Conservation (phyloP, 331 rosid genomes). For the Acacia concinna region DNA sequence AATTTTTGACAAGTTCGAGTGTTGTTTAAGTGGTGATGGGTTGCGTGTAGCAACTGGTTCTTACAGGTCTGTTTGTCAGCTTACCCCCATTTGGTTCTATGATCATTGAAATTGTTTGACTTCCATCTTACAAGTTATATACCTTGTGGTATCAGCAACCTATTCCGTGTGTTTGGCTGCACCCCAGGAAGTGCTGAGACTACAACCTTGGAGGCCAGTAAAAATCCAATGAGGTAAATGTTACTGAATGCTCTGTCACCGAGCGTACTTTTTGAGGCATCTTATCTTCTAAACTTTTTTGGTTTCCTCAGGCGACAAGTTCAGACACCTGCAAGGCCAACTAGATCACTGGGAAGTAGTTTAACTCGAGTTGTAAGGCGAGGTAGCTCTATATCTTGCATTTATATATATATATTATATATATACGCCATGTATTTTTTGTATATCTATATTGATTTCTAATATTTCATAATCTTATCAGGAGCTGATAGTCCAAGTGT, state of each 20-base stretch:
- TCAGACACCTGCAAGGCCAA: slow-evolving; percentile 89
- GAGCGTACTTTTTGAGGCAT: background rate
- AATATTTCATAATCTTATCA: slow-evolving; percentile 39
- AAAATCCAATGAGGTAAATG: slow-evolving; percentile 95
- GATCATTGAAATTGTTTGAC: slow-evolving; percentile 17
- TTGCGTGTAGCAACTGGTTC: slow-evolving; percentile 91
- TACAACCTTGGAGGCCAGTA: slow-evolving; percentile 94
- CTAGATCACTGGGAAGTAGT: slow-evolving; percentile 93
- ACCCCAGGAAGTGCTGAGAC: slow-evolving; percentile 68
- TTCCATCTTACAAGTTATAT: slow-evolving; percentile 27
- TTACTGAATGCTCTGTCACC: background rate
- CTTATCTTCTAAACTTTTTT: slow-evolving; percentile 17
- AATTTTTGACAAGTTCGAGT: slow-evolving; percentile 94
- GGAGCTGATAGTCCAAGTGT: slow-evolving; percentile 81
- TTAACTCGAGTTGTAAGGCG: slow-evolving; percentile 92
- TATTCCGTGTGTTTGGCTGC: slow-evolving; percentile 94
- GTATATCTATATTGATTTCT: background rate
- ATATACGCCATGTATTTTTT: background rate
- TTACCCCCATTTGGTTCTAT: slow-evolving; percentile 9
- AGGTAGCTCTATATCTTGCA: too few species aligned
- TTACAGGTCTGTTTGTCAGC: slow-evolving; percentile 62
- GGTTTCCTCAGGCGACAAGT: slow-evolving; percentile 75
- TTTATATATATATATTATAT: too few species aligned
- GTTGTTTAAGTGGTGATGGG: slow-evolving; percentile 95
- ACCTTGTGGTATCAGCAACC: slow-evolving; percentile 71